Percentiles rank a stretch among this genome's conserved stretches.
These are phyloP conservation scores for Daldinia eschscholtzii DNA, from an alignment of 2,329 filamentous ascomycete genomes.

Conservation along the genomic window DNA sequence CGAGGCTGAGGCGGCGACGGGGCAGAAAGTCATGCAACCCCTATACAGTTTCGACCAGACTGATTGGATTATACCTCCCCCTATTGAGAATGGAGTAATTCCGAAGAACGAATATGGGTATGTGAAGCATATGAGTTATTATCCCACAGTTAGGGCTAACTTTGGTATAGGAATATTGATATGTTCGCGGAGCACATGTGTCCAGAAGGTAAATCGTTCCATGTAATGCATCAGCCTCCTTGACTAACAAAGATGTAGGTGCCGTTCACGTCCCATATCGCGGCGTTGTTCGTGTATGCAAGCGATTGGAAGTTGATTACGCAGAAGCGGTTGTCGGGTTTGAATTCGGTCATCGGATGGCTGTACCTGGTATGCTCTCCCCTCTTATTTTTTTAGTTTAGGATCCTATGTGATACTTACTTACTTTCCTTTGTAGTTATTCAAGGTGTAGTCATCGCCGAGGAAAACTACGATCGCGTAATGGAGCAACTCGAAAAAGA, in stretches of 20 bases:
- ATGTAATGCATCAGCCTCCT: not conserved
- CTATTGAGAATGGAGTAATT: slow-evolving; percentile 86
- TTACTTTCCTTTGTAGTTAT: slow-evolving; percentile 66
- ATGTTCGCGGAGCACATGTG: slow-evolving; percentile 96
- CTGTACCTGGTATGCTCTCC: slow-evolving; percentile 70
- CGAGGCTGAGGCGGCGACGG: slow-evolving; percentile 82
- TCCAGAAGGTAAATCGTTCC: slow-evolving; percentile 63
- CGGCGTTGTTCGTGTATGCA: slow-evolving; percentile 83
- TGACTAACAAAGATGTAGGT: slow-evolving; percentile 58
- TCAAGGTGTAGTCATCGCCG: slow-evolving; percentile 87
- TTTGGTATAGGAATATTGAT: slow-evolving; percentile 78
- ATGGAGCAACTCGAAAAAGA: slow-evolving; percentile 84
- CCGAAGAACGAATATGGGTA: slow-evolving; percentile 90
- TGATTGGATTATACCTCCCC: slow-evolving; percentile 92
- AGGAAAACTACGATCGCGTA: slow-evolving; percentile 80
- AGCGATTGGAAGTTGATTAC: slow-evolving; percentile 85
- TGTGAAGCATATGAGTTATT: slow-evolving; percentile 13
- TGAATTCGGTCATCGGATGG: slow-evolving; percentile 94
- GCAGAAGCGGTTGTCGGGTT: slow-evolving; percentile 97
- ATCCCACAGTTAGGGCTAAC: slow-evolving; percentile 6
- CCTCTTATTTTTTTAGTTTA: not conserved
- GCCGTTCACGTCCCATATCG: slow-evolving; percentile 86
- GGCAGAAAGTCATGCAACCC: slow-evolving; percentile 87
- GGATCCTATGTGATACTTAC: not conserved
- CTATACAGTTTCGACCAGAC: slow-evolving; percentile 88